Conservation (phyloP, 768 basidiomycete species). For the Pulveroboletus ravenelii region DNA sequence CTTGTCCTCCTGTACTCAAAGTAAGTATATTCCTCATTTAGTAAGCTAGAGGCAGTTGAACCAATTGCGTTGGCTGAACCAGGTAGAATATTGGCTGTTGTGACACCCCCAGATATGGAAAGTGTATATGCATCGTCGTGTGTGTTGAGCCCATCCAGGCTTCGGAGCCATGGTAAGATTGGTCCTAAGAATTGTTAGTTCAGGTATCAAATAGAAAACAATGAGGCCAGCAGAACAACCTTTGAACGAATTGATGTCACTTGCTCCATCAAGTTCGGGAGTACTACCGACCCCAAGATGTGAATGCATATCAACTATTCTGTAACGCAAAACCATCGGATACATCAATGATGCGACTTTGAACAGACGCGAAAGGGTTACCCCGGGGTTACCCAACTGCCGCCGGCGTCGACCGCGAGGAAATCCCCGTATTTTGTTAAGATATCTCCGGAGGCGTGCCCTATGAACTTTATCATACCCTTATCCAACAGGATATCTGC, state of each 20-base stretch:
- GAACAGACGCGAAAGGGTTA: conserved; percentile 30
- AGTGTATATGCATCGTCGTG: conserved; percentile 73
- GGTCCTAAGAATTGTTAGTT: conserved; percentile 35
- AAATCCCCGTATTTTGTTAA: conserved; percentile 39
- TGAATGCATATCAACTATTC: conserved; percentile 68
- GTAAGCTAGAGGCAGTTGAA: conserved; percentile 28
- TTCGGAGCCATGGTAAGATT: conserved; percentile 73
- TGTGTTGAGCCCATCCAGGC: conserved; percentile 81
- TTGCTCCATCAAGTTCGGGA: conserved; percentile 48
- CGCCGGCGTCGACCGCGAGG: conserved; percentile 53
- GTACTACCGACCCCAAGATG: conserved; percentile 70
- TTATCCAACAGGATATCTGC: conserved; percentile 39
- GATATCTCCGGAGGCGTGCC: conserved; percentile 39
- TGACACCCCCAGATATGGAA: conserved; percentile 84
- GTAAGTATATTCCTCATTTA: conserved; percentile 6
- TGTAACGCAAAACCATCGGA: conserved; percentile 25
- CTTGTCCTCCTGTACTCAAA: conserved; percentile 65
- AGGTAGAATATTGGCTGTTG: conserved; percentile 76
- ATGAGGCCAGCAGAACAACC: conserved; percentile 23
- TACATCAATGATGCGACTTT: conserved; percentile 35
- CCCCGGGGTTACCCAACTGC: conserved; percentile 70
- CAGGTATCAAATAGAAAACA: background rate
- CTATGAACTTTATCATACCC: conserved; percentile 33
- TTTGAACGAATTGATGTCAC: conserved; percentile 61
- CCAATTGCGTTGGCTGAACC: conserved; percentile 76